phyloP scores from a whole-genome alignment of 441 rosid genomes.

The Lagerstroemia fauriei region DNA sequence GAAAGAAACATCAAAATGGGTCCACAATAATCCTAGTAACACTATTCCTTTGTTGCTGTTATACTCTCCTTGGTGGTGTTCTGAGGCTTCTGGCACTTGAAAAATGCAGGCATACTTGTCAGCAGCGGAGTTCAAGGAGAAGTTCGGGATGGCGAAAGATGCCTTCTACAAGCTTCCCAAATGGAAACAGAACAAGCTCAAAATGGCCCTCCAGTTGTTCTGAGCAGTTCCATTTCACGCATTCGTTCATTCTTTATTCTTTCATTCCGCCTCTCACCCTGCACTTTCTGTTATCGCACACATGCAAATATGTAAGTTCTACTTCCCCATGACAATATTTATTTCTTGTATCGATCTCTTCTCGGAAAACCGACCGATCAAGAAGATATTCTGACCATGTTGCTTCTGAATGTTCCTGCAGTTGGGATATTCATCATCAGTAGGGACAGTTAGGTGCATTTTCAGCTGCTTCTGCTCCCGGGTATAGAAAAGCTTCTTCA shows the following conservation, averaged over 20 bases:
- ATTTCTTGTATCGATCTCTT: constrained; percentile 5
- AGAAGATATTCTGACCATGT: constrained; percentile 14
- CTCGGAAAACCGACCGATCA: neutral
- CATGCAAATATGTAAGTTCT: constrained; percentile 33
- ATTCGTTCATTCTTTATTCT: constrained; percentile 6
- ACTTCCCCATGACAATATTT: constrained; percentile 18
- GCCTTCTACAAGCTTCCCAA: constrained; percentile 85
- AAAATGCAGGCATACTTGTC: constrained; percentile 75
- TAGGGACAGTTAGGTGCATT: constrained; percentile 81
- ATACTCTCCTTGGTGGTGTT: neutral
- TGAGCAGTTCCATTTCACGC: constrained; percentile 39
- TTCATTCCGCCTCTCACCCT: constrained; percentile 33
- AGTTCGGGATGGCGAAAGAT: constrained; percentile 79
- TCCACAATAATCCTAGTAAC: too few relatives aligned
- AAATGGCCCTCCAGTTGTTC: constrained; percentile 79
- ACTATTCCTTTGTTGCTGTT: neutral
- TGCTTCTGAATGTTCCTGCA: constrained; percentile 32
- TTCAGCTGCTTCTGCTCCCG: constrained; percentile 86
- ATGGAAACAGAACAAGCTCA: constrained; percentile 98
- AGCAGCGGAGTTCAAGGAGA: constrained; percentile 77
- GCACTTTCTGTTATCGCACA: constrained; percentile 39
- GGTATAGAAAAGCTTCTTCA: neutral
- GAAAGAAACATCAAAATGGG: neutral
- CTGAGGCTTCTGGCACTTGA: constrained; percentile 29
- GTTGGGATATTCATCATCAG: constrained; percentile 38